These are phyloP conservation scores for Chrysopogon serrulatus DNA, from an alignment of 176 grass and related monocot genomes.

Conservation along the genomic window DNA sequence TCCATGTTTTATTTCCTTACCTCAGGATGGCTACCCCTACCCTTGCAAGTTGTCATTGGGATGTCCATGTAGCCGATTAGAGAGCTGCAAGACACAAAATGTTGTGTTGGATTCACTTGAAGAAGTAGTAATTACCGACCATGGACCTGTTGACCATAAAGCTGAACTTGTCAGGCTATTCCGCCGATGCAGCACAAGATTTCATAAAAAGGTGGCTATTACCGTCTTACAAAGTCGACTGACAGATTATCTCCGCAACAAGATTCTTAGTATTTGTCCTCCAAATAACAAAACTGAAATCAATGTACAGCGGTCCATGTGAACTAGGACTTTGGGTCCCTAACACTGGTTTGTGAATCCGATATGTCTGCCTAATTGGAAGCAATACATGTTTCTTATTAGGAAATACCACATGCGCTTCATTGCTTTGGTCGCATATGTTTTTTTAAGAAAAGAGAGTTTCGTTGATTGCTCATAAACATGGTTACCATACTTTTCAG, in stretches of 20 bases:
- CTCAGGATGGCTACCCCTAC: background rate
- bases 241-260: background rate
- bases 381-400: too few species aligned
- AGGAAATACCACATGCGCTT: too few species aligned
- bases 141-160: background rate
- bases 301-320: background rate
- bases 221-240: background rate
- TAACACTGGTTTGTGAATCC: too few species aligned
- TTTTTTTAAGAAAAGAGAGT: too few species aligned
- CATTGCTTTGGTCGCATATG: too few species aligned
- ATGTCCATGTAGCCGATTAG: background rate
- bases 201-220: background rate
- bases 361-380: too few species aligned
- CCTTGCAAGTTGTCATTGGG: background rate
- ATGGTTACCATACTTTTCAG: too few species aligned
- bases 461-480: too few species aligned
- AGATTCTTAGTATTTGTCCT: background rate
- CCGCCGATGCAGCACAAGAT: background rate
- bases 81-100: background rate
- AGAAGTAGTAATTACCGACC: background rate
- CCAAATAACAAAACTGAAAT: background rate
- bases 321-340: background rate
- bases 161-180: background rate
- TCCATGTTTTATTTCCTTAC: background rate
- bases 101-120: background rate